Evolutionary conservation across 1,139 yeast species (phyloP), one percentile per base, ranked within the genome.

Genomic region (Sugiyamaella pinicola): DNA sequence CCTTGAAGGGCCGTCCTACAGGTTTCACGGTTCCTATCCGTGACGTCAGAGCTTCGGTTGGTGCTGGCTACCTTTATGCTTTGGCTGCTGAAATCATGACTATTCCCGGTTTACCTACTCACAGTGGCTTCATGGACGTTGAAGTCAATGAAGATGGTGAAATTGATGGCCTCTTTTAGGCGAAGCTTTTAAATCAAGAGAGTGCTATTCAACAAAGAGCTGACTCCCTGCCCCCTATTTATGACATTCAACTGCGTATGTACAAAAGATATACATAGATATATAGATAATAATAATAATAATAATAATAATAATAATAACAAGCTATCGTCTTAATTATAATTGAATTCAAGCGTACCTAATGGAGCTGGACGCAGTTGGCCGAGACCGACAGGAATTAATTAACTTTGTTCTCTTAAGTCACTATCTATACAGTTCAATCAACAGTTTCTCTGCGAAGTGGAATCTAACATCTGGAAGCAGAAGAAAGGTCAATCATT

Each of bases 81-180:
- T 80, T 93, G 67, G 98, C 98, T 6, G 98, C 96, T 47, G 96
- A 91, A 73, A 91, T 93, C 69, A 95, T 87, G 82, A 93, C 98
- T 50, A 91, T 93, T 64, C 99, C 99, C 18, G 99, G 99, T 55
- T 79, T 93, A 69, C 96, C 98, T 56, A 93, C 98, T 22, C 95
- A 88, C 67, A 87, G 96, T 72, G 98, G 98, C 38, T 93, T 88
- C 76, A 88, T 90, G 96, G 88, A 93, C 69, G 96, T 93, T 55
- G 98, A 93, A 72, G 96, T 93, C 56, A 84, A 85, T 67, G 90
- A 84, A 48, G 85, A 89, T 56, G 98, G 97, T 57, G 95, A 90
- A 68, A 91, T 93, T 63, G 96, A 89, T 62, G 99, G 99, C 49
- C 80, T 93, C 75, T 91, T 91, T 72, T 91, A 78, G 70, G 15